Percentiles rank a stretch among this genome's conserved stretches.
These are phyloP conservation scores for Neonectria hederae DNA, from an alignment of 2,329 filamentous ascomycete genomes.

Conservation along the genomic window DNA sequence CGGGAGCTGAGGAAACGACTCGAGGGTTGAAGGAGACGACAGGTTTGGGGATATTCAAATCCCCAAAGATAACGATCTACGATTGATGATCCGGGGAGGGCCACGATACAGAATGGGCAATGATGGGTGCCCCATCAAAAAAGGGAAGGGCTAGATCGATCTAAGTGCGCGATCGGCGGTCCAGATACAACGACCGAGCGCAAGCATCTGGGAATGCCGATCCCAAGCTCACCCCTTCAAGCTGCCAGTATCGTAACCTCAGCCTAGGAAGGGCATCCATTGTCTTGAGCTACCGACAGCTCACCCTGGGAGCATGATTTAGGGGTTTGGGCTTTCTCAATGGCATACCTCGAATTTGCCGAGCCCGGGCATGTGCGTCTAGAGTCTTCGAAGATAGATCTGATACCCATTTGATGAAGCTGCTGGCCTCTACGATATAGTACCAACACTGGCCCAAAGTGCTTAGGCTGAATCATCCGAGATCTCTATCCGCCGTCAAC, in stretches of 20 bases:
- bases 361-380: neutral
- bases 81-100: neutral
- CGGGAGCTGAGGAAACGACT: slow-evolving; percentile 64
- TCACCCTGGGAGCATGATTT: neutral
- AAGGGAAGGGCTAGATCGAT: slow-evolving; percentile 23
- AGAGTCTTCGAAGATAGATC: slow-evolving; percentile 23
- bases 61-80: slow-evolving; percentile 4
- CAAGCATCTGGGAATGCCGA: slow-evolving; percentile 19
- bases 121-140: slow-evolving; percentile 10
- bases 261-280: neutral
- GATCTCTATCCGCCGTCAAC: slow-evolving; percentile 9
- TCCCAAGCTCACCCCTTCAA: slow-evolving; percentile 15
- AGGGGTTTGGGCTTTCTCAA: slow-evolving; percentile 5
- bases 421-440: slow-evolving; percentile 27
- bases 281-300: neutral
- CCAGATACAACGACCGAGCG: slow-evolving; percentile 19
- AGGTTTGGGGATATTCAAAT: neutral
- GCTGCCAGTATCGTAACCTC: neutral
- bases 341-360: neutral
- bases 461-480: slow-evolving; percentile 4
- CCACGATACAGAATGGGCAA: slow-evolving; percentile 1
- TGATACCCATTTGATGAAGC: slow-evolving; percentile 30
- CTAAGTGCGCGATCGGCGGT: slow-evolving; percentile 30
- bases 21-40: slow-evolving; percentile 45
- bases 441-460: slow-evolving; percentile 4